A percentile compares a stretch with the other conserved stretches of the same genome.
Evolutionary conservation across 192 early-diverging fungal genomes (phyloP).

Genomic region (Radiomyces spectabilis): DNA sequence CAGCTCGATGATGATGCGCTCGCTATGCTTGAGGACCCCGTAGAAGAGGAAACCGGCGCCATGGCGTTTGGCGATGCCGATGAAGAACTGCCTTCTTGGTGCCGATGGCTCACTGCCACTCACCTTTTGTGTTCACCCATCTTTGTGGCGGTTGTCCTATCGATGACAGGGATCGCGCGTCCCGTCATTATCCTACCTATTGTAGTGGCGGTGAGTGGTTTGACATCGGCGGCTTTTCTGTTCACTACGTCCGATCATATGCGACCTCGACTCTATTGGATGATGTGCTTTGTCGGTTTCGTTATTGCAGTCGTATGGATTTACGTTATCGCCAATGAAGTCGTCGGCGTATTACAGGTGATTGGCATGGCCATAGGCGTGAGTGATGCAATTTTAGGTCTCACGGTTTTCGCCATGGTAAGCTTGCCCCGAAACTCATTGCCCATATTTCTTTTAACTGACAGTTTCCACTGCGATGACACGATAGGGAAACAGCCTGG

Average conservation of each 20-base stretch:
- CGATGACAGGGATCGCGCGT: conserved; percentile 17
- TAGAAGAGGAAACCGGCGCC: background rate
- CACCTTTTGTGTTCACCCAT: conserved; percentile 51
- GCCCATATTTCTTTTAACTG: background rate
- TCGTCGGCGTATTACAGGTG: conserved; percentile 76
- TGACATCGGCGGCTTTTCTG: conserved; percentile 14
- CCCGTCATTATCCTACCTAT: conserved; percentile 20
- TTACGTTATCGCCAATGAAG: conserved; percentile 82
- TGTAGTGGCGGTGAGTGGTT: conserved; percentile 22
- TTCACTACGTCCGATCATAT: conserved; percentile 26
- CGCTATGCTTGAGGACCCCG: conserved; percentile 8
- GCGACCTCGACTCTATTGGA: conserved; percentile 37
- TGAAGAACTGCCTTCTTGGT: conserved; percentile 26
- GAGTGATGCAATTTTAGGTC: conserved; percentile 73
- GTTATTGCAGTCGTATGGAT: conserved; percentile 77
- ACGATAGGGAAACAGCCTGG: conserved; percentile 65
- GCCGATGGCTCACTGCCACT: conserved; percentile 46
- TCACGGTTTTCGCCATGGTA: conserved; percentile 83
- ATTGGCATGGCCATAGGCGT: conserved; percentile 72
- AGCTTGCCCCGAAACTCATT: conserved; percentile 30
- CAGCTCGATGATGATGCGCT: conserved; percentile 22
- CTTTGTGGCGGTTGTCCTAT: conserved; percentile 37
- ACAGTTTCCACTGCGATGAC: background rate
- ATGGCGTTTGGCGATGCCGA: background rate
- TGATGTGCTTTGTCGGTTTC: conserved; percentile 66